Evolutionary conservation across 192 early-diverging fungal genomes (phyloP), one percentile per base, ranked within the genome.

Genomic region (Dispira simplex): DNA sequence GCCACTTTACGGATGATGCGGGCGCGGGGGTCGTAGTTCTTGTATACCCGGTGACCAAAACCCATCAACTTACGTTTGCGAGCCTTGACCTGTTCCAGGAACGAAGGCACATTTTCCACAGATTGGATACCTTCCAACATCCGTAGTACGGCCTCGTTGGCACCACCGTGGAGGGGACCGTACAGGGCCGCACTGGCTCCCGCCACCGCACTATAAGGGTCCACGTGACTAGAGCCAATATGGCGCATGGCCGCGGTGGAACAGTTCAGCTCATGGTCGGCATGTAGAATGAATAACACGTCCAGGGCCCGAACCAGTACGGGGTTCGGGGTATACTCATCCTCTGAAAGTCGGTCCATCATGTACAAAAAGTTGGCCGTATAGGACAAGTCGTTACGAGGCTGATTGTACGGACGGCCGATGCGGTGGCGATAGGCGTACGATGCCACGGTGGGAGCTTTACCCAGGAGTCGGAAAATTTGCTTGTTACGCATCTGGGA

Each of bases 281-380:
- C 85, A 52, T 85, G 82, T 55, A 86, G 65, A 64, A 86, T 86
- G 67, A 86, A 86, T 54, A 86, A 70, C 32, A 85, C 66, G 68
- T 86, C 85, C 46, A 86, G 70, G 6, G 83, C 83, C n/a, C 68
- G 59, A 8, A 79, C 76, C 44, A 86, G 73, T 18, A 69, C 69
- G 28, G 81, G 71, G 63, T 86, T 73, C 21, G 84, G 84, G 13
- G 67, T 62, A 49, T 86, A 86, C 46, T 83, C 71, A 45, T 68
- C 65, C 64, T 86, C 84, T 10, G 73, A 72, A 16, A 86, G 69
- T 14, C 70, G 70, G 67, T 85, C 83, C 70, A 86, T 71, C 85
- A 86, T 86, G 69, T 76, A 85, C 39, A 86, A 63, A 48, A 86
- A 83, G 67, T 86, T 86, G 66, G 78, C 83, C 2, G 79, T 77